Evolutionary conservation across 2,329 filamentous ascomycete species (phyloP).

Genomic region (Epichloe brachyelytri): DNA sequence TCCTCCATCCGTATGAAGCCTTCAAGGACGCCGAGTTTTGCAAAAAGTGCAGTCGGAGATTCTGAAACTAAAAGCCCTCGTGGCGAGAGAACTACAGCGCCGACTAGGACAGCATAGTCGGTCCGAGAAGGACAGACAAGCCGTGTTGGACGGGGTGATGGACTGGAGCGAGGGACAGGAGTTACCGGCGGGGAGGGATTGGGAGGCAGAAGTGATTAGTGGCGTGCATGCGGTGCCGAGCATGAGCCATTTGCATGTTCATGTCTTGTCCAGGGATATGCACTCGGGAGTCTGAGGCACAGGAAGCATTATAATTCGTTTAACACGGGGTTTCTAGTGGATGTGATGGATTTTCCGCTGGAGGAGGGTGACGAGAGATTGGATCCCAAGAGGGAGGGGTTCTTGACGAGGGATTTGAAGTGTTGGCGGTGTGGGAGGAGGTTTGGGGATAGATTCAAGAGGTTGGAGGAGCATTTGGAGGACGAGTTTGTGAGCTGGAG

Average conservation of each 20-base stretch:
- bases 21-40: slow-evolving; percentile 62
- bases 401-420: slow-evolving; percentile 50
- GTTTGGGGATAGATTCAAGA: slow-evolving; percentile 62
- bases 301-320: slow-evolving; percentile 91
- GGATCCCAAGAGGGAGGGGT: slow-evolving; percentile 41
- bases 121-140: slow-evolving; percentile 50
- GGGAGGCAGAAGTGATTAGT: slow-evolving; percentile 57
- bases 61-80: slow-evolving; percentile 47
- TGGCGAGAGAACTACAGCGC: slow-evolving; percentile 62
- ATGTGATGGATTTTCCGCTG: slow-evolving; percentile 68
- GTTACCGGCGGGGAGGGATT: slow-evolving; percentile 63
- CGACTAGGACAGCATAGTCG: slow-evolving; percentile 50
- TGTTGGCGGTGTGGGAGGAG: slow-evolving; percentile 76
- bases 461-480: slow-evolving; percentile 62
- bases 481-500: slow-evolving; percentile 69
- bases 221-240: slow-evolving; percentile 81
- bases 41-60: slow-evolving; percentile 48
- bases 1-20: slow-evolving; percentile 63
- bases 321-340: slow-evolving; percentile 70
- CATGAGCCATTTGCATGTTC: slow-evolving; percentile 87
- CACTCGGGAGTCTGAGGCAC: slow-evolving; percentile 58
- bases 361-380: slow-evolving; percentile 49
- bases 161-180: slow-evolving; percentile 12
- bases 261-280: slow-evolving; percentile 74
- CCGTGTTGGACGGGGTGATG: slow-evolving; percentile 46